These are phyloP conservation scores for Ophiostoma australiae DNA, from an alignment of 2,329 filamentous ascomycete genomes.

Conservation along the genomic window DNA sequence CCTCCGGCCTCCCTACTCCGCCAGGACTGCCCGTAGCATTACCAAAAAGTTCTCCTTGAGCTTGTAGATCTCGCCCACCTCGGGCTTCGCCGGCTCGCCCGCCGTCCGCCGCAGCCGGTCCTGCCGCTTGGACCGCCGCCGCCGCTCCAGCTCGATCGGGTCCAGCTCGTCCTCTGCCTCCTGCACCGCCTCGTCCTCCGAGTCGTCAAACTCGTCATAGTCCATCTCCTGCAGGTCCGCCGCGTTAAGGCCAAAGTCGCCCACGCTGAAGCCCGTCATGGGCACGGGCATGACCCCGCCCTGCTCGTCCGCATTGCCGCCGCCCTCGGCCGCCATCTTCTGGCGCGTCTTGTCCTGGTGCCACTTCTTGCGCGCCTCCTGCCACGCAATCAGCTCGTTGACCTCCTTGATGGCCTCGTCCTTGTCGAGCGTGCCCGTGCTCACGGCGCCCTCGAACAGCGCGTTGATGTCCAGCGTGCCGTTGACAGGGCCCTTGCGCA, in stretches of 20 bases:
- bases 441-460: conserved; percentile 74
- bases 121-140: conserved; percentile 68
- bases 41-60: conserved; percentile 72
- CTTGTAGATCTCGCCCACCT: conserved; percentile 72
- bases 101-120: conserved; percentile 75
- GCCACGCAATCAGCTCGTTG: conserved; percentile 82
- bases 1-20: conserved; percentile 48
- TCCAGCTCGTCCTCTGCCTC: conserved; percentile 74
- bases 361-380: conserved; percentile 94
- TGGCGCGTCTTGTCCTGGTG: conserved; percentile 95
- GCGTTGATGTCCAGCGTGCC: conserved; percentile 93
- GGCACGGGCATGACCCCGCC: conserved; percentile 42
- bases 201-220: conserved; percentile 64
- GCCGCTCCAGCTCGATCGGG: conserved; percentile 81
- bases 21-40: conserved; percentile 77
- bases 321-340: conserved; percentile 91
- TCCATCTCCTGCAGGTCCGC: conserved; percentile 82
- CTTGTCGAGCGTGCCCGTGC: conserved; percentile 63
- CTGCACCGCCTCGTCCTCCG: conserved; percentile 60
- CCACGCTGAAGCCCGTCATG: conserved; percentile 58
- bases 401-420: conserved; percentile 72
- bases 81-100: conserved; percentile 78
- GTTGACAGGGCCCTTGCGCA: conserved; percentile 77
- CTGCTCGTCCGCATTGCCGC: conserved; percentile 39
- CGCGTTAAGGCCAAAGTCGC: conserved; percentile 85